Evolutionary conservation across 75 land plant genomes (phyloP), one percentile per base, ranked within the genome.

Genomic region (Larix kaempferi): DNA sequence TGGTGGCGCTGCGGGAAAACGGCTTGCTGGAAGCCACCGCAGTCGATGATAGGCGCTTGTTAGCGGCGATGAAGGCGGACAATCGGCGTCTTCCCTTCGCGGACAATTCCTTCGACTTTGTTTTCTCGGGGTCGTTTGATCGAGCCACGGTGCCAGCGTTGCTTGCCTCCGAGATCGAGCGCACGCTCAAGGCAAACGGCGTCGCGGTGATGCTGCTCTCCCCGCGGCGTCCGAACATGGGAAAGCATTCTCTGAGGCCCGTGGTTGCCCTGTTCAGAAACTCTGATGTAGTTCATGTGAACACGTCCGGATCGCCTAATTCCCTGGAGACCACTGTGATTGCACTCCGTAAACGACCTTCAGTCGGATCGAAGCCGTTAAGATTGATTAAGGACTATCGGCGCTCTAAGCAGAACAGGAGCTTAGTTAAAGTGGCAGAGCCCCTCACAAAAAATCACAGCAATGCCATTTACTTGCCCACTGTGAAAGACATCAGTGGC

Each of bases 121-220:
- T 58, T 2, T 80, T 76, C 59, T 74, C 82, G 0, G 58, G 67
- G 15, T 59, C 58, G 13, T 4, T 80, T 17, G 79, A 76, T 56
- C 71, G 77, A 26, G 82, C 66, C 44, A 8, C 57, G 27, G 72
- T 52, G 4, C 78, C 82, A 6, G 82, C 78, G 22, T 56, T 52
- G 29, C 33, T 80, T 14, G 71, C 78, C 39, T n/a, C 62, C 5
- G 82, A 80, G 44, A 80, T 80, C 37, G 82, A 80, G 63, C 66
- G 82, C 37, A 67, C 66, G 6, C 78, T 80, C 15, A 57, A 77
- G n/a, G 59, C 49, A 2, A 57, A 71, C n/a, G 41, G 82, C 4
- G 52, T 80, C 37, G 82, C 80, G 3, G 66, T 61, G 21, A n/a
- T 69, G n/a, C 23, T 41, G 11, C 25, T n/a, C 3, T 69, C 73